Conservation (phyloP, 352 stramenopile genomes). For the Blastocystis sp. region DNA sequence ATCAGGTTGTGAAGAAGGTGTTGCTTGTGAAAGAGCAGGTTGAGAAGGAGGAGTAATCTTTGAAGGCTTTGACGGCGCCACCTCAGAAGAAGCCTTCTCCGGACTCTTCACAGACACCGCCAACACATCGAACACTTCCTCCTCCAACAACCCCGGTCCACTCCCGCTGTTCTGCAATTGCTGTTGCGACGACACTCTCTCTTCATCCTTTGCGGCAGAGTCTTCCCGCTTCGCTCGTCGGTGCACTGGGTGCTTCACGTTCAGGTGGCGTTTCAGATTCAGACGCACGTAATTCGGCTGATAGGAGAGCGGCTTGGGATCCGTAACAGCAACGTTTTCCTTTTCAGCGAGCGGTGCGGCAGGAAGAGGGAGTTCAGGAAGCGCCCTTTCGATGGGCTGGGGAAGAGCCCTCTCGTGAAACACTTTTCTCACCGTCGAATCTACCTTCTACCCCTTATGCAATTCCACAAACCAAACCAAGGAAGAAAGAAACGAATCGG, state of each 20-base stretch:
- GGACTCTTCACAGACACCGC: not conserved
- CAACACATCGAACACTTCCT: slow-evolving; percentile 40
- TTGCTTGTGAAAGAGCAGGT: not conserved
- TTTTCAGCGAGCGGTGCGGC: not conserved
- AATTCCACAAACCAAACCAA: not conserved
- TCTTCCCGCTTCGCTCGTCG: not conserved
- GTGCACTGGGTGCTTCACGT: slow-evolving; percentile 24
- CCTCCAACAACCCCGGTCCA: slow-evolving; percentile 4
- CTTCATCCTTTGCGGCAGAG: not conserved
- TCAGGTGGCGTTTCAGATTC: slow-evolving; percentile 63
- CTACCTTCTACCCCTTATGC: not conserved
- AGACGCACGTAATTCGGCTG: slow-evolving; percentile 51
- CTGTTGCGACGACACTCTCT: not conserved
- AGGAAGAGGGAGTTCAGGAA: too few species aligned
- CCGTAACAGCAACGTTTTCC: too few species aligned
- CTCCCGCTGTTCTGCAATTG: not conserved
- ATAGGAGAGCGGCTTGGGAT: not conserved
- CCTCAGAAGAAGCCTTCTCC: not conserved
- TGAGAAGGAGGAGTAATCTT: not conserved
- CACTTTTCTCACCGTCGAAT: slow-evolving; percentile 51
- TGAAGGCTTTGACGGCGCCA: not conserved
- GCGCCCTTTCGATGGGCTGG: too few species aligned
- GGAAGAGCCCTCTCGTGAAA: slow-evolving; percentile 38
- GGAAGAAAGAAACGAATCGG: slow-evolving; percentile 43
- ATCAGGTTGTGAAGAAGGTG: too few species aligned